phyloP scores from a whole-genome alignment of 176 grass and related monocot species.

The Rhipidocladum racemiflorum region DNA sequence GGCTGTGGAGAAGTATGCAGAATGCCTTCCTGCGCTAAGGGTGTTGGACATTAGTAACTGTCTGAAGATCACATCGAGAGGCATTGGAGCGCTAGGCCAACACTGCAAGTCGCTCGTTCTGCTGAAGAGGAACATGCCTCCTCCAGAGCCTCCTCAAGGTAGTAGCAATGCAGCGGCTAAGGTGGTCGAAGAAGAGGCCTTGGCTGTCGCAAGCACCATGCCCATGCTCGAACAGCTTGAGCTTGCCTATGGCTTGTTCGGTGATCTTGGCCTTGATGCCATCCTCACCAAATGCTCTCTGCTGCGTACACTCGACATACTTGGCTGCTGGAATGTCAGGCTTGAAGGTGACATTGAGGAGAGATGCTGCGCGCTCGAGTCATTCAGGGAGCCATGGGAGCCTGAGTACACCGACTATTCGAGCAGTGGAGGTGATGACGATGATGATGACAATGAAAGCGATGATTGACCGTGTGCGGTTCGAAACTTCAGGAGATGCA shows the following conservation, averaged over 20 bases:
- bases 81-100: conserved; percentile 47
- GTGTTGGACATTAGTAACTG: conserved; percentile 59
- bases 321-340: conserved; percentile 50
- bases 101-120: conserved; percentile 47
- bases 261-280: conserved; percentile 35
- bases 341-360: conserved; percentile 38
- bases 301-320: conserved; percentile 40
- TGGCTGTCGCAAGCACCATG: conserved; percentile 50
- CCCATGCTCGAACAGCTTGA: conserved; percentile 40
- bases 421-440: not conserved
- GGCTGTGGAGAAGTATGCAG: conserved; percentile 30
- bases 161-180: conserved; percentile 11
- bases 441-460: not conserved
- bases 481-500: not conserved
- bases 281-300: conserved; percentile 41
- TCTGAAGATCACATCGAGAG: conserved; percentile 39
- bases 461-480: conserved; percentile 13
- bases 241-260: conserved; percentile 56
- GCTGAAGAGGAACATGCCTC: conserved; percentile 63
- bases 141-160: conserved; percentile 16
- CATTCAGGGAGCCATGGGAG: conserved; percentile 56
- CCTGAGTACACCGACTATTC: conserved; percentile 29
- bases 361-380: conserved; percentile 33
- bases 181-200: conserved; percentile 35
- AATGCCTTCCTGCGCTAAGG: conserved; percentile 29